Evolutionary conservation across 495 filamentous ascomycete species (phyloP).

Genomic region (Cercophora sp.): DNA sequence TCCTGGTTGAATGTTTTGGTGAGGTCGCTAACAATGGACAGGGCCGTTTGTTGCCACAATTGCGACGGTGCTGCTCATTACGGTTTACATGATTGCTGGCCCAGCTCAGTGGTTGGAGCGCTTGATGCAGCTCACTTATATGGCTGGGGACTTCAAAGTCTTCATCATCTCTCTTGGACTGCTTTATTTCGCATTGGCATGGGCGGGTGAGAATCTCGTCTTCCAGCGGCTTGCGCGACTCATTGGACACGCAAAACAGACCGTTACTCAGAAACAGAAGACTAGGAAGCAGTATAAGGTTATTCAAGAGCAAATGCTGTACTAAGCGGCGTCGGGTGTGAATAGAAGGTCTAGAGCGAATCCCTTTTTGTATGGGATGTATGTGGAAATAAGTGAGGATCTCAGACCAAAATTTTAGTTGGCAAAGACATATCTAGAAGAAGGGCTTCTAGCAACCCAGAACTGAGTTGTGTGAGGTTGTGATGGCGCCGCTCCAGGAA

Average conservation of each 20-base stretch:
- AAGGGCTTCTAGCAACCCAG: too few relatives aligned
- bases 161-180: conserved; percentile 66
- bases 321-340: conserved; percentile 10
- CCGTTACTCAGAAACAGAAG: conserved; percentile 58
- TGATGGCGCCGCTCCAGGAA: too few relatives aligned
- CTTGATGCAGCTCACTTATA: conserved; percentile 80
- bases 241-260: conserved; percentile 56
- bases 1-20: too few relatives aligned
- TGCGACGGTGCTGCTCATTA: conserved; percentile 58
- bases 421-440: background rate
- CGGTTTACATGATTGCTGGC: conserved; percentile 70
- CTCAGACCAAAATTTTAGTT: background rate
- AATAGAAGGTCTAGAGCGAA: background rate
- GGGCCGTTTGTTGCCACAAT: conserved; percentile 82
- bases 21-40: conserved; percentile 31
- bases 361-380: background rate
- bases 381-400: too few relatives aligned
- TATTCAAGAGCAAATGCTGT: conserved; percentile 67
- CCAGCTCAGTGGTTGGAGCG: conserved; percentile 62
- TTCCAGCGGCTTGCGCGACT: conserved; percentile 67
- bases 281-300: conserved; percentile 85
- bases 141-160: conserved; percentile 65
- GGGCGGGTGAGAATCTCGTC: conserved; percentile 63
- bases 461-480: too few relatives aligned
- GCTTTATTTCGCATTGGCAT: conserved; percentile 61